These are phyloP conservation scores for Hydrangea macrophylla DNA, from an alignment of 148 eudicot genomes.

Conservation along the genomic window DNA sequence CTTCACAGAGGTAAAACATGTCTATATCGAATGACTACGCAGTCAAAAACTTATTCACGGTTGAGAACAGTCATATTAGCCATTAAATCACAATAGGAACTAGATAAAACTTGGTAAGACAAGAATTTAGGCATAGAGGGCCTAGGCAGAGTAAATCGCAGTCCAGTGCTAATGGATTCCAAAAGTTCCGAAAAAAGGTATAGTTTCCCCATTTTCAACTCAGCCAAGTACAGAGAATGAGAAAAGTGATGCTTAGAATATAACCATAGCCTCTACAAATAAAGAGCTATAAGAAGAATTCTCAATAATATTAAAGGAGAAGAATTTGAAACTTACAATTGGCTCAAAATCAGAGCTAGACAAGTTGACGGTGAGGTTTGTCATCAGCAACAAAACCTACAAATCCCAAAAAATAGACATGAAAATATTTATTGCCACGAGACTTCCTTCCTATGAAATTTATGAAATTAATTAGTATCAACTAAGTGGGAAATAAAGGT, in stretches of 20 bases:
- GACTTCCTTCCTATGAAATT: neutral
- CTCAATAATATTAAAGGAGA: neutral
- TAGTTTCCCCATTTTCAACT: neutral
- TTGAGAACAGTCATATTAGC: neutral
- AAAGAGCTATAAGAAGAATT: neutral
- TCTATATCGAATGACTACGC: no score
- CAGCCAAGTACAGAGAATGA: neutral
- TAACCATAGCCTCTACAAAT: neutral
- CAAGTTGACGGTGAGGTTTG: conserved; percentile 87
- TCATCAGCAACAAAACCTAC: conserved; percentile 90
- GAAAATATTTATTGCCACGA: neutral
- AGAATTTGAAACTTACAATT: conserved; percentile 58
- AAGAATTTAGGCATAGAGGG: neutral
- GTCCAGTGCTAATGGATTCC: neutral
- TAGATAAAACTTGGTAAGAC: neutral
- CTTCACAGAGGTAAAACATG: no score
- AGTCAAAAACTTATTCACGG: neutral
- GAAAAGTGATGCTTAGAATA: neutral
- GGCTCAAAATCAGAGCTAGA: conserved; percentile 87
- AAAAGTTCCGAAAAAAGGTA: neutral
- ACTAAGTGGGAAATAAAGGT: neutral
- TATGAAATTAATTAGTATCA: neutral
- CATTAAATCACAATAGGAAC: no score
- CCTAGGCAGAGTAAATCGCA: neutral
- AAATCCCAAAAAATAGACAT: conserved; percentile 7